A percentile compares a stretch with the other conserved stretches of the same genome.
Evolutionary conservation across 2,329 filamentous ascomycete species (phyloP).

Genomic region (Cordyceps cicadae): DNA sequence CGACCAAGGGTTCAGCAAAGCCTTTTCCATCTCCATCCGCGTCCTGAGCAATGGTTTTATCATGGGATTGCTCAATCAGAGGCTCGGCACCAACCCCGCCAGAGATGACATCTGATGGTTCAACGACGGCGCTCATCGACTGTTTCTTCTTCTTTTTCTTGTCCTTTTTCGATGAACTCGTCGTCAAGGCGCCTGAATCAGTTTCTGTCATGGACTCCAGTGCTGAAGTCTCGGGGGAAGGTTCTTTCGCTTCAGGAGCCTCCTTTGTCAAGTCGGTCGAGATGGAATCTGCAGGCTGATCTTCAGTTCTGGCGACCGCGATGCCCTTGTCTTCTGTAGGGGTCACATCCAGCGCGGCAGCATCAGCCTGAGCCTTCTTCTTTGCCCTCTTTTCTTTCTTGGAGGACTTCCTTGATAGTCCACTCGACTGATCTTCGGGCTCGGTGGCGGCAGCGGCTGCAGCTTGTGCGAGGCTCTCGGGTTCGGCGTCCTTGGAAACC

Average conservation of each 20-base stretch:
- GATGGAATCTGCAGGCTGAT: neutral
- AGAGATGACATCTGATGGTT: neutral
- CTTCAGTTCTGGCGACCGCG: neutral
- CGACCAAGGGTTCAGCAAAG: neutral
- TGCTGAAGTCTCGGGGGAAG: neutral
- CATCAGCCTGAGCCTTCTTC: conserved; percentile 13
- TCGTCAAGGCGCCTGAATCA: neutral
- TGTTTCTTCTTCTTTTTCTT: conserved; percentile 26
- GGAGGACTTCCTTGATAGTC: conserved; percentile 21
- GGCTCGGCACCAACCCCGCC: neutral
- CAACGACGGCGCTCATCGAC: conserved; percentile 9
- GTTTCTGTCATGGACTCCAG: neutral
- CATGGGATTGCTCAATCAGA: neutral
- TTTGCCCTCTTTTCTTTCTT: conserved; percentile 22
- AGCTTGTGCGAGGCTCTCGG: conserved; percentile 14
- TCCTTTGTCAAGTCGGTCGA: neutral
- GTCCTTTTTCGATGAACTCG: conserved; percentile 19
- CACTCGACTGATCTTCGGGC: conserved; percentile 24
- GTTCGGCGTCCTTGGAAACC: conserved; percentile 15
- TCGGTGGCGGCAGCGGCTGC: conserved; percentile 15
- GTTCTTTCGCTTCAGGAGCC: neutral
- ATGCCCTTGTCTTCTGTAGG: neutral
- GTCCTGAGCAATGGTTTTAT: neutral
- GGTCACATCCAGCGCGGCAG: neutral
- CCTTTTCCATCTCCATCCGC: conserved; percentile 3